phyloP scores from a whole-genome alignment of 2,329 filamentous ascomycete genomes.

The Beauveria australis region DNA sequence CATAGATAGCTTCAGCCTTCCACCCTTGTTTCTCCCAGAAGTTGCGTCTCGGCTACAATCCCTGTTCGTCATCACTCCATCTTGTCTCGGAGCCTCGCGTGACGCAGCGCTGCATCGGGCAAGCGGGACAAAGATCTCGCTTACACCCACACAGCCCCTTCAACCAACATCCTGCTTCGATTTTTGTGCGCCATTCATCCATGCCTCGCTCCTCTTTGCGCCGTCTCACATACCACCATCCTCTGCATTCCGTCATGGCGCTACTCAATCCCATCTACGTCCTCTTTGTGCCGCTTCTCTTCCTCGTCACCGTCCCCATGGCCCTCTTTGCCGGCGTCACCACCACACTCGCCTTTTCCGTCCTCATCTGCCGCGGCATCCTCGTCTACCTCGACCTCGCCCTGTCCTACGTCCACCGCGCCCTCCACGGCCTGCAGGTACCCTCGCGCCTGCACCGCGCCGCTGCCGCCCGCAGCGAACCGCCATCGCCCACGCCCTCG shows the following conservation, averaged over 20 bases:
- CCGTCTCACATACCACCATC: not conserved
- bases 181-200: not conserved
- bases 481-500: constrained; percentile 12
- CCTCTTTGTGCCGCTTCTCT: constrained; percentile 53
- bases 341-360: constrained; percentile 50
- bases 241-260: constrained; percentile 32
- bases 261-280: constrained; percentile 46
- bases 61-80: not conserved
- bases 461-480: constrained; percentile 14
- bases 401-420: constrained; percentile 47
- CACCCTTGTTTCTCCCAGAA: not conserved
- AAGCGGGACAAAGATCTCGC: not conserved
- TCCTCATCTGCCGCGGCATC: constrained; percentile 52
- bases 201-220: constrained; percentile 14
- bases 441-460: constrained; percentile 22
- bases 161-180: too few relatives aligned
- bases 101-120: not conserved
- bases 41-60: not conserved
- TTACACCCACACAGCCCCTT: not conserved
- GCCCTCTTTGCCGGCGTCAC: constrained; percentile 56
- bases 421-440: constrained; percentile 35
- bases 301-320: constrained; percentile 54
- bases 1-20: not conserved
- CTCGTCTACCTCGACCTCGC: constrained; percentile 57
- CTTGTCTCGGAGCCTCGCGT: not conserved